Evolutionary conservation across 192 early-diverging fungal species (phyloP).

Genomic region (Backusella morwellensis): DNA sequence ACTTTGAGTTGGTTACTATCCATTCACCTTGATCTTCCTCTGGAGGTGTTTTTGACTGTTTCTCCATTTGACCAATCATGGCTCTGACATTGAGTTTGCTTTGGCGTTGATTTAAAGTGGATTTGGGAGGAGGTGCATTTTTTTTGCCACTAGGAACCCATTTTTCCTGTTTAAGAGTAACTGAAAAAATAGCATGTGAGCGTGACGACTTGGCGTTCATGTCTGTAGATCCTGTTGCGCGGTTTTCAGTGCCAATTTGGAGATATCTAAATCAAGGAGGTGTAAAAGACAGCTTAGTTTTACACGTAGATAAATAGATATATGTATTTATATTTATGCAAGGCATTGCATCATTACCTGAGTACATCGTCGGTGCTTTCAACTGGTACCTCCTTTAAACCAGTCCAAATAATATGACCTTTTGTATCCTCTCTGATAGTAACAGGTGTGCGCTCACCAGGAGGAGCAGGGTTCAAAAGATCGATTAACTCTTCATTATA

Average conservation of each 20-base stretch:
- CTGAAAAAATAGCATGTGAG: conserved; percentile 96
- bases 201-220: conserved; percentile 96
- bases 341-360: conserved; percentile 38
- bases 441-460: conserved; percentile 56
- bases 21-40: conserved; percentile 49
- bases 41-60: conserved; percentile 9
- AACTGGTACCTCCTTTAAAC: conserved; percentile 78
- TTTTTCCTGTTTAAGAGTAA: conserved; percentile 80
- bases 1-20: conserved; percentile 76
- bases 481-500: conserved; percentile 99
- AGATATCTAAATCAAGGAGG: conserved; percentile 43
- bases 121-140: conserved; percentile 2
- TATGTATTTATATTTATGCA: background rate
- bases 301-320: background rate
- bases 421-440: conserved; percentile 82
- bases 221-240: conserved; percentile 91
- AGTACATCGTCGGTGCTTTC: conserved; percentile 67
- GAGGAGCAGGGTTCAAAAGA: conserved; percentile 66
- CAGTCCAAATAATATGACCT: conserved; percentile 83
- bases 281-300: conserved; percentile 1
- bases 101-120: background rate
- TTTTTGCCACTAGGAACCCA: conserved; percentile 28
- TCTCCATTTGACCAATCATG: conserved; percentile 33
- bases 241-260: conserved; percentile 64
- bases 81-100: conserved; percentile 29